Evolutionary conservation across 805 yeast genomes (phyloP).

Genomic region (Metschnikowia continentalis): DNA sequence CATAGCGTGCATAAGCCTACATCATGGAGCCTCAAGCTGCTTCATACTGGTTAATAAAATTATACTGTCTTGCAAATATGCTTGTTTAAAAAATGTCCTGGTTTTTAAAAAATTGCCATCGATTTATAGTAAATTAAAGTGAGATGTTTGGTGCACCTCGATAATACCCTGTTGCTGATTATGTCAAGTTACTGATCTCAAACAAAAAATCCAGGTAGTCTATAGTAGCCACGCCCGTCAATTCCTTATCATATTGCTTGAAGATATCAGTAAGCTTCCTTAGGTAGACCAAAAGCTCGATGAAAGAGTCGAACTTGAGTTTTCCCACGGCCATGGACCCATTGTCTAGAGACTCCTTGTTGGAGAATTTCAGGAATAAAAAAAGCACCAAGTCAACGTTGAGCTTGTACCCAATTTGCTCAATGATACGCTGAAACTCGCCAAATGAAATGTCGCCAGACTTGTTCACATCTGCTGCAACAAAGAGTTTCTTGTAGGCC

Average conservation of each 20-base stretch:
- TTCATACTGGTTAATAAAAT: neutral
- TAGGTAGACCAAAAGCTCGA: conserved; percentile 73
- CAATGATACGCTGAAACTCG: conserved; percentile 58
- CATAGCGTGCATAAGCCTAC: neutral
- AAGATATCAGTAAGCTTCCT: conserved; percentile 74
- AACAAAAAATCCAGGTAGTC: conserved; percentile 64
- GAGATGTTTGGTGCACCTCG: neutral
- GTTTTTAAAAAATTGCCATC: neutral
- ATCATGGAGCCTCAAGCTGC: neutral
- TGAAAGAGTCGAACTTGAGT: conserved; percentile 75
- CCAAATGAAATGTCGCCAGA: conserved; percentile 60
- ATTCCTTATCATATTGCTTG: conserved; percentile 69
- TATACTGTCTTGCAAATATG: too few relatives aligned
- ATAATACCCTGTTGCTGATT: neutral
- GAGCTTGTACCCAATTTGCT: conserved; percentile 62
- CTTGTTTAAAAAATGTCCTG: too few relatives aligned
- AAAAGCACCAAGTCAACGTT: conserved; percentile 53
- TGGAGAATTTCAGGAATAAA: conserved; percentile 54
- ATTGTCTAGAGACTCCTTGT: conserved; percentile 26
- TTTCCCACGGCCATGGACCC: conserved; percentile 30
- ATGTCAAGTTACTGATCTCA: conserved; percentile 38
- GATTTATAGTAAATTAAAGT: neutral
- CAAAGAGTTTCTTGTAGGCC: conserved; percentile 62
- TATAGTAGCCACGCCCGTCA: conserved; percentile 67
- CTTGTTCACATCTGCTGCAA: conserved; percentile 55